Conservation (phyloP, 2,329 filamentous ascomycete genomes). For the Ceratocystiopsis brevicomis region DNA sequence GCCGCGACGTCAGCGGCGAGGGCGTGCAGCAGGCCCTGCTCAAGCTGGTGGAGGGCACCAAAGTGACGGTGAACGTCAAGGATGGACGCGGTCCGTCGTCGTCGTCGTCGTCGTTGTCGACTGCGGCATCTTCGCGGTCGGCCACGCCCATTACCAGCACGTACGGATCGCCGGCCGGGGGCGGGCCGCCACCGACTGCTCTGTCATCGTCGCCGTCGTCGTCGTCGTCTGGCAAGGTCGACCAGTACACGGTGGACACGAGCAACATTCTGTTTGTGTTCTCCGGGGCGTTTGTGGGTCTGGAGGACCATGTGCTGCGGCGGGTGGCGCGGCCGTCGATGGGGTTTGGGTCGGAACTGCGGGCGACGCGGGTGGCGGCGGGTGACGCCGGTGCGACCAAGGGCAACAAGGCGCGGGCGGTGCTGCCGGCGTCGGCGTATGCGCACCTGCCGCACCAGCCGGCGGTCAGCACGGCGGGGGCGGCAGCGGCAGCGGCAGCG, state of each 20-base stretch:
- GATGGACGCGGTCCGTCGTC: slow-evolving; percentile 47
- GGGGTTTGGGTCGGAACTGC: slow-evolving; percentile 75
- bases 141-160: slow-evolving; percentile 33
- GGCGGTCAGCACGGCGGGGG: slow-evolving; percentile 10
- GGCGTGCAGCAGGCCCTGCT: slow-evolving; percentile 90
- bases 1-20: slow-evolving; percentile 87
- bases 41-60: slow-evolving; percentile 92
- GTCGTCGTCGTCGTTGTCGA: slow-evolving; percentile 18
- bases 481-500: not conserved
- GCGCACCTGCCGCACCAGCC: slow-evolving; percentile 36
- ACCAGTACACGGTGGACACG: slow-evolving; percentile 63
- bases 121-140: slow-evolving; percentile 19
- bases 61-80: slow-evolving; percentile 80
- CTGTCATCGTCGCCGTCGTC: slow-evolving; percentile 21
- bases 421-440: slow-evolving; percentile 45
- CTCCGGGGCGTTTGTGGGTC: slow-evolving; percentile 81
- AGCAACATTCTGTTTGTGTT: slow-evolving; percentile 96
- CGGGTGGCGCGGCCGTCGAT: slow-evolving; percentile 74
- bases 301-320: slow-evolving; percentile 73
- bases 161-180: slow-evolving; percentile 24
- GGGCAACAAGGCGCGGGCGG: slow-evolving; percentile 27
- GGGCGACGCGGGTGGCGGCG: slow-evolving; percentile 13
- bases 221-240: slow-evolving; percentile 31
- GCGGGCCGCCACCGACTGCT: slow-evolving; percentile 27
- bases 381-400: slow-evolving; percentile 29